Percentiles rank a stretch among this genome's conserved stretches.
Evolutionary conservation across 2,329 filamentous ascomycete genomes (phyloP).

Genomic region (Colletotrichum lini): DNA sequence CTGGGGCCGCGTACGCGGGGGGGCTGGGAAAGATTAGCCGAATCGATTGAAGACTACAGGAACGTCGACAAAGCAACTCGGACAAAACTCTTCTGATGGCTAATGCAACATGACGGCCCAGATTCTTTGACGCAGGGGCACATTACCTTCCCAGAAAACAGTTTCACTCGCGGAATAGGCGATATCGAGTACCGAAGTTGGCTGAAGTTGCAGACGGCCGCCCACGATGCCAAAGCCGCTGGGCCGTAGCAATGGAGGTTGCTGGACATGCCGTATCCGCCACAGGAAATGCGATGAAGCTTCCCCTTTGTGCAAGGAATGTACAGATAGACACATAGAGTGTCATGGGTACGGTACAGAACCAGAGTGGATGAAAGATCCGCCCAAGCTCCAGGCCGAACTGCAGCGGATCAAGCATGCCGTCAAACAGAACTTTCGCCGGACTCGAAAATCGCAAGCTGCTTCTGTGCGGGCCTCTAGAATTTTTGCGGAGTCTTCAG

Average conservation of each 20-base stretch:
- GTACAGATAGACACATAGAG: conserved; percentile 43
- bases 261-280: conserved; percentile 50
- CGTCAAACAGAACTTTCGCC: conserved; percentile 46
- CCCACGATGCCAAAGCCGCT: conserved; percentile 22
- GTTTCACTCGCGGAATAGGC: not conserved
- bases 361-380: conserved; percentile 53
- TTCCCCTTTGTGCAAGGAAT: conserved; percentile 46
- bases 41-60: not conserved
- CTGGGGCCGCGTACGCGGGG: not conserved
- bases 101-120: not conserved
- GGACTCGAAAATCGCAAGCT: conserved; percentile 30
- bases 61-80: conserved; percentile 8
- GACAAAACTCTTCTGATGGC: not conserved
- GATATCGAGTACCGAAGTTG: not conserved
- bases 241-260: conserved; percentile 44
- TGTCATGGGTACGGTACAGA: conserved; percentile 51
- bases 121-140: not conserved
- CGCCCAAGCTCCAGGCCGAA: conserved; percentile 48
- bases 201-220: not conserved
- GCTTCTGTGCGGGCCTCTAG: not conserved
- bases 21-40: conserved; percentile 13
- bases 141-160: not conserved
- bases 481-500: not conserved
- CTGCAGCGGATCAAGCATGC: conserved; percentile 45
- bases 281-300: conserved; percentile 49